These are phyloP conservation scores for Plenodomus lindquistii DNA, from an alignment of 2,329 filamentous ascomycete genomes.

Conservation along the genomic window DNA sequence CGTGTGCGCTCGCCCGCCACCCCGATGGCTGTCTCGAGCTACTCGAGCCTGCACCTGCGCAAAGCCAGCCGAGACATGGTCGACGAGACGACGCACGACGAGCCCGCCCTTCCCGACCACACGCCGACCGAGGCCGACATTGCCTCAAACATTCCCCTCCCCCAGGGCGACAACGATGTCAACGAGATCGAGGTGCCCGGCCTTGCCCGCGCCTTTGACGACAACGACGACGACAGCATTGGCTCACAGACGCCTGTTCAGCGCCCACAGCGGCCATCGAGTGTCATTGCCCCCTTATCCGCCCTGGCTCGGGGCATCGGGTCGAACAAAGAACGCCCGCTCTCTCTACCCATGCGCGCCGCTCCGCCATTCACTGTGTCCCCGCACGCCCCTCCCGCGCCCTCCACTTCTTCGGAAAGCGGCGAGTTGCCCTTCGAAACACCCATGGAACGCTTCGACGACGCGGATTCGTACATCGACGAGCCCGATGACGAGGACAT, in stretches of 20 bases:
- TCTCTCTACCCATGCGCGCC: constrained; percentile 36
- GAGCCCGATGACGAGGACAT: constrained; percentile 21
- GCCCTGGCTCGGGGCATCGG: constrained; percentile 22
- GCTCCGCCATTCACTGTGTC: constrained; percentile 23
- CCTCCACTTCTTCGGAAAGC: neutral
- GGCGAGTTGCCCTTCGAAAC: constrained; percentile 28
- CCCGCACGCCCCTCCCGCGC: neutral
- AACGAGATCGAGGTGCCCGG: constrained; percentile 81
- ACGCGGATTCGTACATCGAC: constrained; percentile 25
- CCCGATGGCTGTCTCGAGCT: constrained; percentile 34
- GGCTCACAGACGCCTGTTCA: constrained; percentile 31
- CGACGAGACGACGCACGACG: constrained; percentile 24
- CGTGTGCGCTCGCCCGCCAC: constrained; percentile 59
- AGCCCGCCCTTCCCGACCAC: constrained; percentile 45
- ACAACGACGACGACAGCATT: constrained; percentile 44
- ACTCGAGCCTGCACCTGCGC: constrained; percentile 35
- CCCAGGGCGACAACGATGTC: constrained; percentile 68
- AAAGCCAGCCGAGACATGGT: constrained; percentile 34
- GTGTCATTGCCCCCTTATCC: constrained; percentile 34
- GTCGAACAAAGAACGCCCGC: constrained; percentile 26
- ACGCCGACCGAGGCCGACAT: constrained; percentile 51
- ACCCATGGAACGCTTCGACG: constrained; percentile 23
- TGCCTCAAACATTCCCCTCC: constrained; percentile 68
- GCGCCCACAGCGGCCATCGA: constrained; percentile 30
- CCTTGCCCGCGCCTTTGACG: constrained; percentile 67